Evolutionary conservation across 2,329 filamentous ascomycete genomes (phyloP).

Genomic region (Ophiostoma sp.): DNA sequence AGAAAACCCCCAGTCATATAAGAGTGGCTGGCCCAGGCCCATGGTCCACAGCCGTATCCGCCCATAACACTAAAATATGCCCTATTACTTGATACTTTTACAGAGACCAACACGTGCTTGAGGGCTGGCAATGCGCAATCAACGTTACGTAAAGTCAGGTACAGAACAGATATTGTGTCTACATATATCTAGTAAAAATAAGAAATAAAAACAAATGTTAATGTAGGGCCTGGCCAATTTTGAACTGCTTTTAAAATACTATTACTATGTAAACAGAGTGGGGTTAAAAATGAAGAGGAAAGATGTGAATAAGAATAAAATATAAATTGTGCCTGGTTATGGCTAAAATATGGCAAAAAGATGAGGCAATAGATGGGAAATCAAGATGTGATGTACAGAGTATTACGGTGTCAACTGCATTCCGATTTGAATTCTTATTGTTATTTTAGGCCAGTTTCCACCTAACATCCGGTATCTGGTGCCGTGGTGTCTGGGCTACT

Average conservation of each 20-base stretch:
- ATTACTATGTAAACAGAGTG: not conserved
- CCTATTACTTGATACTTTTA: not conserved
- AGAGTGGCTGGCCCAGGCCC: not conserved
- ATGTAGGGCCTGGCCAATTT: not conserved
- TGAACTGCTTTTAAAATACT: not conserved
- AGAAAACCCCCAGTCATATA: not conserved
- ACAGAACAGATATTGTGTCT: not conserved
- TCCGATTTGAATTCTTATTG: not conserved
- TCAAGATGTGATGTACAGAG: not conserved
- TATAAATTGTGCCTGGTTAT: not conserved
- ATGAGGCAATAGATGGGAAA: not conserved
- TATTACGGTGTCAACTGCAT: not conserved
- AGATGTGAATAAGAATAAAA: not conserved
- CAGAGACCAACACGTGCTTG: constrained; percentile 18
- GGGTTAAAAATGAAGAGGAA: not conserved
- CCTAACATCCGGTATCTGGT: constrained; percentile 2
- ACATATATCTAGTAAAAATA: too few relatives aligned
- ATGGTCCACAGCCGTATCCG: not conserved
- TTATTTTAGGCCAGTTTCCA: not conserved
- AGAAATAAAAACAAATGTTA: not conserved
- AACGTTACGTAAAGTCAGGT: constrained; percentile 19
- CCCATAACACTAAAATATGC: not conserved
- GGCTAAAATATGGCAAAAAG: not conserved
- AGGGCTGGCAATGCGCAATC: constrained; percentile 15
- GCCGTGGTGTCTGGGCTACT: not conserved